Conservation (phyloP, 169 alveolate species). For the Haemoproteus tartakovskyi region DNA sequence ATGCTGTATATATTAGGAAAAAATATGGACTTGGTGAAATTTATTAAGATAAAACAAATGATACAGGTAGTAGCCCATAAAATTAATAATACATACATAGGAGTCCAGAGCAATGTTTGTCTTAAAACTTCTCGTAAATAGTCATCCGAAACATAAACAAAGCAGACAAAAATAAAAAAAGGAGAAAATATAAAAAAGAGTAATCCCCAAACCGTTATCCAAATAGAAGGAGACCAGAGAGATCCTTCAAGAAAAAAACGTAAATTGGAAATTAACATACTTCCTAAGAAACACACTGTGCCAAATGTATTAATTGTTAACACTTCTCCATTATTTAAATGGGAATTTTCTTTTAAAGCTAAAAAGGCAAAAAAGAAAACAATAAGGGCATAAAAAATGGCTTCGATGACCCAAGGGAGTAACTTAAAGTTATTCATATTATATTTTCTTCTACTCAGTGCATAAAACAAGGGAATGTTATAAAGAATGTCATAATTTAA, state of each 20-base stretch:
- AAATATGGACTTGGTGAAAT: constrained; percentile 65
- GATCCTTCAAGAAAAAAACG: constrained; percentile 70
- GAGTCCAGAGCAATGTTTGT: constrained; percentile 70
- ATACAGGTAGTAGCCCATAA: constrained; percentile 72
- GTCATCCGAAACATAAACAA: constrained; percentile 65
- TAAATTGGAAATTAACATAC: constrained; percentile 70
- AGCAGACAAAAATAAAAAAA: constrained; percentile 55
- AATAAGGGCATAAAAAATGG: constrained; percentile 40
- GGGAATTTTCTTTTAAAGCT: constrained; percentile 62
- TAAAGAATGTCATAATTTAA: constrained; percentile 57
- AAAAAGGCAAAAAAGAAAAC: constrained; percentile 47
- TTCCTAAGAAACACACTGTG: constrained; percentile 65
- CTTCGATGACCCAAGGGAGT: constrained; percentile 50
- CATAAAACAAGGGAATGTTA: constrained; percentile 65
- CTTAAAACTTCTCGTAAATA: constrained; percentile 65
- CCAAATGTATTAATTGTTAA: constrained; percentile 72
- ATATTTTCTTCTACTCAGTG: constrained; percentile 58
- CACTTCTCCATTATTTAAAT: constrained; percentile 61
- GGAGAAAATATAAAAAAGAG: constrained; percentile 67
- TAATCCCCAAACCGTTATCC: constrained; percentile 35
- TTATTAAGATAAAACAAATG: constrained; percentile 51
- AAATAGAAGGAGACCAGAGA: constrained; percentile 66
- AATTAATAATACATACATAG: constrained; percentile 68
- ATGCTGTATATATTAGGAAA: constrained; percentile 68
- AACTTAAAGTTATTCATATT: constrained; percentile 49